Percentiles rank a stretch among this genome's conserved stretches.
These are phyloP conservation scores for Hanseniaspora lachancei DNA, from an alignment of 805 yeast species.

Conservation along the genomic window DNA sequence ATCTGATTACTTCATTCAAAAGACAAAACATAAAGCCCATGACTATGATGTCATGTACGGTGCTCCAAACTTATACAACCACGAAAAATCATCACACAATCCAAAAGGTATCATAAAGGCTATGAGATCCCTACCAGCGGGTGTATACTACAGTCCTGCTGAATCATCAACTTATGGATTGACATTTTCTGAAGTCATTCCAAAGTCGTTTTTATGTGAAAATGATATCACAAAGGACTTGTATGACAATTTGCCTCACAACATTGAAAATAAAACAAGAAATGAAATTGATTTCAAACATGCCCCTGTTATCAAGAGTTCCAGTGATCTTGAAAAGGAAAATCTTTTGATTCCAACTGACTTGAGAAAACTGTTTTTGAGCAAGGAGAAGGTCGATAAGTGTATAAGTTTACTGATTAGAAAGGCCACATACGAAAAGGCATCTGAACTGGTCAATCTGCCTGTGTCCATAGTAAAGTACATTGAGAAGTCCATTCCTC, in stretches of 20 bases:
- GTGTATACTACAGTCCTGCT: slow-evolving; percentile 48
- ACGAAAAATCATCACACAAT: slow-evolving; percentile 50
- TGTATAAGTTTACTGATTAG: background rate
- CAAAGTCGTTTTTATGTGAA: slow-evolving; percentile 53
- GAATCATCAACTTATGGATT: slow-evolving; percentile 49
- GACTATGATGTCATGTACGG: background rate
- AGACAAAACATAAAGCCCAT: background rate
- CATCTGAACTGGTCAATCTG: background rate
- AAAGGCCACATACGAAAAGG: background rate
- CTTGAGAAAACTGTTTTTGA: background rate
- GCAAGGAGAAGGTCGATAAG: background rate
- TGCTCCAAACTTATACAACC: slow-evolving; percentile 48
- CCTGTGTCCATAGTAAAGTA: background rate
- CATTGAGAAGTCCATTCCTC: background rate
- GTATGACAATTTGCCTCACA: slow-evolving; percentile 19
- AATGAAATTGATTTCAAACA: slow-evolving; percentile 29
- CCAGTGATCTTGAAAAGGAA: background rate
- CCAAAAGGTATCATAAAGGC: slow-evolving; percentile 35
- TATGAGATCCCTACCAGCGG: slow-evolving; percentile 34
- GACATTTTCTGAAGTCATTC: slow-evolving; percentile 39
- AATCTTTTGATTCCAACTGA: background rate
- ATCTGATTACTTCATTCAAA: background rate
- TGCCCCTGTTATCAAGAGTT: slow-evolving; percentile 27
- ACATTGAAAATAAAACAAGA: slow-evolving; percentile 19
- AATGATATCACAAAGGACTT: slow-evolving; percentile 43